A percentile compares a stretch with the other conserved stretches of the same genome.
Evolutionary conservation across 176 grass and related monocot genomes (phyloP).

Genomic region (Alopecurus myosuroides): DNA sequence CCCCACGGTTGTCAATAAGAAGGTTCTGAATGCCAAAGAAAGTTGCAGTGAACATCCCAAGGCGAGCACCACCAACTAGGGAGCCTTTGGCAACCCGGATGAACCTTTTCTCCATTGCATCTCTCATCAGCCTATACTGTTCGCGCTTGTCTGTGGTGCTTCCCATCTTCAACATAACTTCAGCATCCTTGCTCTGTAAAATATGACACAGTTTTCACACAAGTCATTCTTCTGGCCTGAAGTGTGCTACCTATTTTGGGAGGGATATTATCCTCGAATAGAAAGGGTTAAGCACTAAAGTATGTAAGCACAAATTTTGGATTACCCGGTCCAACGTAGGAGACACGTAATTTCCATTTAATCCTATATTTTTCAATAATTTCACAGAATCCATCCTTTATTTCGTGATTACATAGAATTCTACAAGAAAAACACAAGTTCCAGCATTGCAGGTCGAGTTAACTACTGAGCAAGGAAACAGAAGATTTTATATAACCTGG

Average conservation of each 20-base stretch:
- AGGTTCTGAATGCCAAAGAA: constrained; percentile 85
- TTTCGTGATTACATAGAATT: not conserved
- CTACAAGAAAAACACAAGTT: not conserved
- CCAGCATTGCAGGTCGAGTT: not conserved
- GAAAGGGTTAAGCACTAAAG: not conserved
- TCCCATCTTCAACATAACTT: constrained; percentile 98
- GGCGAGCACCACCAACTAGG: constrained; percentile 65
- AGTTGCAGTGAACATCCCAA: constrained; percentile 77
- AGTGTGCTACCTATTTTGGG: not conserved
- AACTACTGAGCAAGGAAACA: not conserved
- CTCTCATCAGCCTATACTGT: constrained; percentile 97
- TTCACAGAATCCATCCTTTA: not conserved
- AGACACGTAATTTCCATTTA: not conserved
- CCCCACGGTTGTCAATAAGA: constrained; percentile 62
- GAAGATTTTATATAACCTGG: not conserved
- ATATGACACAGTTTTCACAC: not conserved
- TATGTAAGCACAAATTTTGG: not conserved
- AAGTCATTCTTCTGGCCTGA: not conserved
- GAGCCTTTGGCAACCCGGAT: constrained; percentile 68
- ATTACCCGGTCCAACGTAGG: not conserved
- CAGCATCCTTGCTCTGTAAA: constrained; percentile 90
- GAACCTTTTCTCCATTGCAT: constrained; percentile 94
- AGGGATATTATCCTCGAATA: not conserved
- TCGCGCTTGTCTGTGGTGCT: constrained; percentile 88
- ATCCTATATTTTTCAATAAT: not conserved